Evolutionary conservation across 176 grass and related monocot genomes (phyloP).

Genomic region (Aegilops speltoides): DNA sequence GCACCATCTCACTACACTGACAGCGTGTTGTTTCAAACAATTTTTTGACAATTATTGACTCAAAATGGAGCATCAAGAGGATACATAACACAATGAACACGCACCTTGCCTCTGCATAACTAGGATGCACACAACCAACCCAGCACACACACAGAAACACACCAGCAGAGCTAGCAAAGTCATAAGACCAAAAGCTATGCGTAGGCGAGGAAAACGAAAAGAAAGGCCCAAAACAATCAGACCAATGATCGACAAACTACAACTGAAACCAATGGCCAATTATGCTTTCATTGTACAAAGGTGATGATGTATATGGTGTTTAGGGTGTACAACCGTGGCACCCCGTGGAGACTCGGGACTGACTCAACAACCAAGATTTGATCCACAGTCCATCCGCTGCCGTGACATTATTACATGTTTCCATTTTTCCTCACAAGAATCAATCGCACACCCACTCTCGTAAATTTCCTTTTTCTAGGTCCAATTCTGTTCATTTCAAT

Average conservation of each 20-base stretch:
- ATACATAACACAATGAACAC: too few relatives aligned
- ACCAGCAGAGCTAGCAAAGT: too few relatives aligned
- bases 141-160: too few relatives aligned
- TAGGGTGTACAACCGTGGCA: background rate
- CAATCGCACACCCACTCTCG: slow-evolving; percentile 28
- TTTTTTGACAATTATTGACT: too few relatives aligned
- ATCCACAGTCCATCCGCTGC: slow-evolving; percentile 29
- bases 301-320: background rate
- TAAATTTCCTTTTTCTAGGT: background rate
- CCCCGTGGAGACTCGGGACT: background rate
- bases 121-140: too few relatives aligned
- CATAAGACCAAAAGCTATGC: too few relatives aligned
- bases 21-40: background rate
- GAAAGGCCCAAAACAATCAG: too few relatives aligned
- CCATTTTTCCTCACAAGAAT: slow-evolving; percentile 32
- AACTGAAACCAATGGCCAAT: background rate
- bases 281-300: background rate
- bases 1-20: too few relatives aligned
- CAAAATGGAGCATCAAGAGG: too few relatives aligned
- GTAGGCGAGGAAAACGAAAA: too few relatives aligned
- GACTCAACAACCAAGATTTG: slow-evolving; percentile 18
- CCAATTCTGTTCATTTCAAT: slow-evolving; percentile 3
- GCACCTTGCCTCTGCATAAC: too few relatives aligned
- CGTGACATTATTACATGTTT: slow-evolving; percentile 46
- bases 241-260: too few relatives aligned